Base-by-base conservation (phyloP, 192 early-diverging fungal species). In the Gryganskiella cystojenkinii region DNA sequence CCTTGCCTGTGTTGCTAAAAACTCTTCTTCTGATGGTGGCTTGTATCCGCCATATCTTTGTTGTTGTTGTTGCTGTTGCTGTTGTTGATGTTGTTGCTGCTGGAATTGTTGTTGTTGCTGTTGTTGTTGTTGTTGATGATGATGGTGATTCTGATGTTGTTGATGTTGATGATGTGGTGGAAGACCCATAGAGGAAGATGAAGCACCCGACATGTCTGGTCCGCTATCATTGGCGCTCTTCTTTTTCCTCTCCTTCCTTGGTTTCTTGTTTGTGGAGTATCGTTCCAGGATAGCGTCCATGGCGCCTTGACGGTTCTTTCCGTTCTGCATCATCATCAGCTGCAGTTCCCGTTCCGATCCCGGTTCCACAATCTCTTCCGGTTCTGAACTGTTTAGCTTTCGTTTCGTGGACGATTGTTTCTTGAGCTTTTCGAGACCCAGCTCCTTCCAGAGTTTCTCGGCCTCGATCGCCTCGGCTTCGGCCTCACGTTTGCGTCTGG, bases 391-490 rank as follows among this genome's bases (percentile, higher is more conserved):
- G 4, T 56, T 54, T 35, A 53, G 54, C 35, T 66, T 79, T 34
- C 63, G 68, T 42, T 79, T 70, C 27, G 60, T 79, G 20, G 70
- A 58, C 24, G 54, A 49, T 75, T 88, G 81, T 61, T 84, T 76
- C 61, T 89, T 85, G 61, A 76, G 65, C 10, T 60, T 40, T 53
- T 90, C 86, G 20, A 91, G 69, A 6, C 87, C 87, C 24, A 89
- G 70, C 72, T 87, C 86, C 55, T 83, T 84, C 34, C 83, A 83
- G 45, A 85, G 75, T 45, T 83, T 83, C 25, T 89, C 88, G 0
- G 89, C 89, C 43, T 90, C 89, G 17, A 80, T 69, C 0, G 91
- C 90, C 72, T 93, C 89, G 4, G 80, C 65, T 25, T 85, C 84
- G 0, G 89, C 91, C n/a, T 84, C 70, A 19, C 81, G 75, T 34